Evolutionary conservation across 805 yeast species (phyloP), one percentile per base, ranked within the genome.

Genomic region (Clavispora phyllophila): DNA sequence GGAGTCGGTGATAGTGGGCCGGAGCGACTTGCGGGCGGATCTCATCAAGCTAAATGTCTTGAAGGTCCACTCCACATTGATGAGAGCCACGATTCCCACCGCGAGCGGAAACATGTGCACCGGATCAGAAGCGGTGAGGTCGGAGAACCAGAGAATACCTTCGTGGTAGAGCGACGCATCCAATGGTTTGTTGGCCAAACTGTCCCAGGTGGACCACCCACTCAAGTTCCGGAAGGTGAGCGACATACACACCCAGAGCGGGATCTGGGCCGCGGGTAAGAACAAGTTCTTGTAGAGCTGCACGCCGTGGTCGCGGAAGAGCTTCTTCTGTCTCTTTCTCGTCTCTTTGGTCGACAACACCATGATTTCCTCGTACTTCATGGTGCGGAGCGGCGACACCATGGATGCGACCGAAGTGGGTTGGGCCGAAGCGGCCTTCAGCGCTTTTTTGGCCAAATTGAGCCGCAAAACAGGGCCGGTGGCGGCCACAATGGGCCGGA

Each of bases 41-140:
- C 70, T 62, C 74, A 73, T 67, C 39, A 79, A 58, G 40, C 74
- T 75, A 42, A 82, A 70, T n/a, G 89, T 79, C 47, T 72, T 75
- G 44, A 79, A 77, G 43, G 86, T 84, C 82, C 91, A 84, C 60
- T 90, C 96, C 12, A 87, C 82, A 55, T 91, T 91, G 26, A 82
- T 73, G 39, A 91, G 62, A 0, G 95, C 78, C 2, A 83, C 54
- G 0, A 81, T 61, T 1, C 97, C 97, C 12, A 90, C 61, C 0
- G 78, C 60, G 7, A 88, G 57, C 0, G 99, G 97, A 17, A 87
- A 64, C 0, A 81, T 58, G 32, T 79, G 79, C 44, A 70, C 64
- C 2, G 81, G 86, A 65, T 87, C 86, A 50, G 81, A 61, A 12
- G 70, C 51, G 5, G 84, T 70, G 52, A 88, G 61, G 61, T 82